Conservation (phyloP, 176 grass and related monocot species). For the Triticum timopheevii region DNA sequence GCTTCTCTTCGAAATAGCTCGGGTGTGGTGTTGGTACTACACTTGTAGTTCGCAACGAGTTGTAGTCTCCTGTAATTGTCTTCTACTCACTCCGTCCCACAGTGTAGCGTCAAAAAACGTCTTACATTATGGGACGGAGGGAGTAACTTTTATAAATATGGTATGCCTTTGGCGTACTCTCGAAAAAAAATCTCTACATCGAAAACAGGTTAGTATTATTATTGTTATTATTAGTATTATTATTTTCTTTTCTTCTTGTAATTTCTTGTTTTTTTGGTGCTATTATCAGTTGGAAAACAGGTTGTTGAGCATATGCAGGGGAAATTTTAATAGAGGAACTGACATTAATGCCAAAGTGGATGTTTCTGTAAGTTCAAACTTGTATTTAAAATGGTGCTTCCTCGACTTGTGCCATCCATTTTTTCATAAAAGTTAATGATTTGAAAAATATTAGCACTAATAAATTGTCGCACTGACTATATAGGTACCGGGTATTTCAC, state of each 20-base stretch:
- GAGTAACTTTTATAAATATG: not conserved
- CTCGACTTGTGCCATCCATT: no score
- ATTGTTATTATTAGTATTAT: not conserved
- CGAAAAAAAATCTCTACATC: no score
- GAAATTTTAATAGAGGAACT: not conserved
- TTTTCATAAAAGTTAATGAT: not conserved
- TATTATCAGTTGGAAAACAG: not conserved
- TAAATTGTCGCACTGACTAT: not conserved
- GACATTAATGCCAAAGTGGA: not conserved
- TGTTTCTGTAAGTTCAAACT: not conserved
- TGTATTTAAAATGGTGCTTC: not conserved
- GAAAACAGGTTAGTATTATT: not conserved
- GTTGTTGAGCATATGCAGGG: not conserved
- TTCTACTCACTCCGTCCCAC: no score
- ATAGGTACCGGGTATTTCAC: not conserved
- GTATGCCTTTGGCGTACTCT: no score
- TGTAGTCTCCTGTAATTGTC: no score
- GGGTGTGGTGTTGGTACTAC: no score
- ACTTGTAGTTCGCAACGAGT: no score
- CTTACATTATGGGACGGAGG: no score
- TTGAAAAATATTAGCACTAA: not conserved
- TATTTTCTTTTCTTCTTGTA: not conserved
- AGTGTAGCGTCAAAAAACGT: no score
- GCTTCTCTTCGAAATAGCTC: no score
- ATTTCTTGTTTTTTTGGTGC: not conserved